Evolutionary conservation across 2,329 filamentous ascomycete species (phyloP), one percentile per base, ranked within the genome.

Genomic region (Aspergillus ustus): DNA sequence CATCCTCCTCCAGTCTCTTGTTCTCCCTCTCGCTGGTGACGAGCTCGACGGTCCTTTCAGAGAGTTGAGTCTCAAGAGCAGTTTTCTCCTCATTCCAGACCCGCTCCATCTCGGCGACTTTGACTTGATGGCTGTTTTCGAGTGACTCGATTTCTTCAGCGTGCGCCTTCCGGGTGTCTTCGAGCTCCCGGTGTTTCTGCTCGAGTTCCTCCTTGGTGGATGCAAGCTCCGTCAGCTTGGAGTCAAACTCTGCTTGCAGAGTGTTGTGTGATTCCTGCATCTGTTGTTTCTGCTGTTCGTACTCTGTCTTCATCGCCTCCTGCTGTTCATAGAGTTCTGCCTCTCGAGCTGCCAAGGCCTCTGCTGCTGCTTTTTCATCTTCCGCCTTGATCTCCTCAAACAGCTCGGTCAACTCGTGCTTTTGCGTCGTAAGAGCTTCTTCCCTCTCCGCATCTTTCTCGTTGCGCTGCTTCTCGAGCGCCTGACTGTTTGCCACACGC

Each of bases 361-460:
- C 76, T 2, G 73, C 69, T 22, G 76, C 77, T 2, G 74, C 67
- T 53, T 71, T 76, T 66, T 78, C 75, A 44, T 81, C 78, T 61
- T 80, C 78, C 5, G 68, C 70, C 65, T 77, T 79, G 62, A 81
- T 79, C 49, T 78, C 78, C 62, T 84, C 82, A 44, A 82, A 83
- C 3, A 77, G 65, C 11, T 80, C 77, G n/a, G 82, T 81, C 43
- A 81, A 66, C 43, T 79, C 77, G 43, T 73, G 72, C 59, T 83
- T 81, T 69, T 84, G 82, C n/a, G 68, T 69, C 2, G 66, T 65
- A 61, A 80, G 72, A 22, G 73, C 73, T 29, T 74, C 70, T 17
- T 67, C 63, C 53, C 74, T 75, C 40, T 74, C 73, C 8, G 34
- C 40, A 13, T 58, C 59, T n/a, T 44, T 75, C 64, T 60, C 73